Conservation (phyloP, 164 flowering plant species). For the Brasenia schreberi region DNA sequence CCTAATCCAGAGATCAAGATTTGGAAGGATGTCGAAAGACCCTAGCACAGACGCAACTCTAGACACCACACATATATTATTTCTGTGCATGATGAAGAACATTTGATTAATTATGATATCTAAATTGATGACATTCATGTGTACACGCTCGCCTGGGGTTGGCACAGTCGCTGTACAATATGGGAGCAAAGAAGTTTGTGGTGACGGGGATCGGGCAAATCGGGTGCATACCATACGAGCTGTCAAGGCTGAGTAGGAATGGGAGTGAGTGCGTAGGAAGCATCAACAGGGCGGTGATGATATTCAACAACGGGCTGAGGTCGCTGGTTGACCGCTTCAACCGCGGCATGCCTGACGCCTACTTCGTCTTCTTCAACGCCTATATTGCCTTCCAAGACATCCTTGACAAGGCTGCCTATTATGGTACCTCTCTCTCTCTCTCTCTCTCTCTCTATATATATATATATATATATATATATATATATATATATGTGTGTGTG, state of each 20-base stretch:
- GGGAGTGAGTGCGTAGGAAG: conserved; percentile 48
- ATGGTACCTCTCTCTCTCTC: conserved; percentile 26
- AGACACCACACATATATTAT: too few species aligned
- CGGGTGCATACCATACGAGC: conserved; percentile 86
- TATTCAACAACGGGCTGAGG: conserved; percentile 55
- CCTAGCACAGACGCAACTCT: too few species aligned
- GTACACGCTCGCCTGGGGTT: too few species aligned
- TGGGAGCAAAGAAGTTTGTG: conserved; percentile 72
- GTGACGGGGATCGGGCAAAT: conserved; percentile 64
- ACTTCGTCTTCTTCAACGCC: conserved; percentile 57
- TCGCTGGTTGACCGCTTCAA: conserved; percentile 49
- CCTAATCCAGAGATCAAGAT: too few species aligned
- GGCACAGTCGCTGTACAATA: conserved; percentile 34
- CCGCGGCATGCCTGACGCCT: conserved; percentile 54
- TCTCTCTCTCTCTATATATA: not conserved
- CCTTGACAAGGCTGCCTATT: conserved; percentile 23
- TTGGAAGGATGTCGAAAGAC: too few species aligned
- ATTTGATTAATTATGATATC: too few species aligned
- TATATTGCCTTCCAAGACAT: conserved; percentile 29
- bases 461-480: too few species aligned
- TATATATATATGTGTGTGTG: too few species aligned
- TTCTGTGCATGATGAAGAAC: too few species aligned
- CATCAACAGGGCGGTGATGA: conserved; percentile 40
- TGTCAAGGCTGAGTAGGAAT: conserved; percentile 35
- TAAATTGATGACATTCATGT: too few species aligned